phyloP scores from a whole-genome alignment of 805 yeast species.

The Yarrowia porcina region DNA sequence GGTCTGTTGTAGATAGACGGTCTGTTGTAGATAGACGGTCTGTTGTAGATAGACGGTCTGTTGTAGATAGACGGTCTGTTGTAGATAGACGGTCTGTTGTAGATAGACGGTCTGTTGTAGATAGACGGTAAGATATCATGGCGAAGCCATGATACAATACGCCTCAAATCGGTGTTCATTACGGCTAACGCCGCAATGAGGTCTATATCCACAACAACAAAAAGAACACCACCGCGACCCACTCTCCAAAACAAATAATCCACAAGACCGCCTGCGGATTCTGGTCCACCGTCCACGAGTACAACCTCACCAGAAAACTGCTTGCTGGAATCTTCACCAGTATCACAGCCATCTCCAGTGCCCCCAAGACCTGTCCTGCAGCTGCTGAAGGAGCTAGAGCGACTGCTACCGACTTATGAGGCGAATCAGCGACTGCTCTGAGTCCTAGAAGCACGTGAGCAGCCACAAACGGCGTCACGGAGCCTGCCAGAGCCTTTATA shows the following conservation, averaged over 20 bases:
- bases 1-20: too few species aligned
- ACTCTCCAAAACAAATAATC: constrained; percentile 18
- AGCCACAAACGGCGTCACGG: neutral
- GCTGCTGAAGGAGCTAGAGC: constrained; percentile 13
- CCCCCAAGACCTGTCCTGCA: constrained; percentile 16
- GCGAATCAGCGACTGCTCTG: neutral
- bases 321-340: constrained; percentile 9
- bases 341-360: constrained; percentile 3
- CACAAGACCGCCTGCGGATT: neutral
- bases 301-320: neutral
- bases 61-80: too few species aligned
- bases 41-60: too few species aligned
- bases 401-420: constrained; percentile 8
- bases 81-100: too few species aligned
- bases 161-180: too few species aligned
- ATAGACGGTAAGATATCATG: too few species aligned
- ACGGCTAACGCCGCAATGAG: too few species aligned
- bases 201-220: neutral
- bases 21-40: too few species aligned
- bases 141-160: too few species aligned
- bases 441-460: constrained; percentile 9
- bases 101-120: too few species aligned
- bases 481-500: neutral
- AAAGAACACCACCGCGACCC: neutral
- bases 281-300: neutral